A percentile compares a stretch with the other conserved stretches of the same genome.
Evolutionary conservation across 768 basidiomycete genomes (phyloP).

Genomic region (Suillus discolor): DNA sequence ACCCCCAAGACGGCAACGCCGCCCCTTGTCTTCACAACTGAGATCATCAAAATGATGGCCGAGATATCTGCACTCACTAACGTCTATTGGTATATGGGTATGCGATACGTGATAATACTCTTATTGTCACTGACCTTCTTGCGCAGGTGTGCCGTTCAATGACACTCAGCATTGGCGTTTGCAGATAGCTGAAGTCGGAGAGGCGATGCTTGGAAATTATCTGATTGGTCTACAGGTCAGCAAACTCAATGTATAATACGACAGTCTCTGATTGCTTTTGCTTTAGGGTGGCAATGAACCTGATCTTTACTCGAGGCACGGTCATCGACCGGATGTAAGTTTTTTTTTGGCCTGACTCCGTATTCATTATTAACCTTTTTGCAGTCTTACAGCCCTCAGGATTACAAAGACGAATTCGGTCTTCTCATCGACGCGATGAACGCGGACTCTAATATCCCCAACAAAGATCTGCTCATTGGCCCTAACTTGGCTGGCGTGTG

Average conservation of each 20-base stretch:
- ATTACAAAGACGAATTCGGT: slow-evolving; percentile 58
- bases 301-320: slow-evolving; percentile 62
- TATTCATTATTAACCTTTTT: slow-evolving; percentile 14
- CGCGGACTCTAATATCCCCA: slow-evolving; percentile 39
- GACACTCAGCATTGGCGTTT: slow-evolving; percentile 56
- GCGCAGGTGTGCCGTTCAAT: slow-evolving; percentile 62
- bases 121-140: slow-evolving; percentile 8
- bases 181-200: slow-evolving; percentile 56
- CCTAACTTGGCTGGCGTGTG: slow-evolving; percentile 63
- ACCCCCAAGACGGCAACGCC: slow-evolving; percentile 60
- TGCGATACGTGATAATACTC: slow-evolving; percentile 4
- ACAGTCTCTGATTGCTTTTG: not conserved
- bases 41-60: slow-evolving; percentile 65
- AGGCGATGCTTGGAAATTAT: slow-evolving; percentile 63
- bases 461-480: slow-evolving; percentile 55
- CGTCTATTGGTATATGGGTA: slow-evolving; percentile 68
- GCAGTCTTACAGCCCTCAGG: slow-evolving; percentile 29
- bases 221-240: slow-evolving; percentile 55
- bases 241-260: not conserved
- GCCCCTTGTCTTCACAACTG: slow-evolving; percentile 61
- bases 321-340: slow-evolving; percentile 30
- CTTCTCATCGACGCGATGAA: slow-evolving; percentile 46
- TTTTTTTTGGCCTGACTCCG: too few relatives aligned
- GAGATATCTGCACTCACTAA: slow-evolving; percentile 61
- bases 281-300: slow-evolving; percentile 75